phyloP scores from a whole-genome alignment of 164 flowering plant genomes.

The Stephania japonica region DNA sequence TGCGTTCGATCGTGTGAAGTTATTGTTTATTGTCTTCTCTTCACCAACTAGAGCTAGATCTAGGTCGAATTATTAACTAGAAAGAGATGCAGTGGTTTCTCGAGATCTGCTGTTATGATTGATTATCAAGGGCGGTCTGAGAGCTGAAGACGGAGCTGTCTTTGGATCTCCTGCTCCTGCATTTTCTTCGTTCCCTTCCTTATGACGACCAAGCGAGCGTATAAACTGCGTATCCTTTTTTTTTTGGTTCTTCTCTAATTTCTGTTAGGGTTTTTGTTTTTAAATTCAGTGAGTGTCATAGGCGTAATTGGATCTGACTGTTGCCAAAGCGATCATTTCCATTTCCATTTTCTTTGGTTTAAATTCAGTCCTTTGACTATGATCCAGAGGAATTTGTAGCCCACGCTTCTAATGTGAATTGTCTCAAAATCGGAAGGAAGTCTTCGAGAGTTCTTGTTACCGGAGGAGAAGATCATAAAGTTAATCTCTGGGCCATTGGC shows the following conservation, averaged over 20 bases:
- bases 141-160: constrained; percentile 5
- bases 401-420: constrained; percentile 81
- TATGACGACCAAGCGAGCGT: constrained; percentile 79
- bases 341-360: not conserved
- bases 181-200: not conserved
- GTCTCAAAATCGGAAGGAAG: constrained; percentile 90
- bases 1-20: not conserved
- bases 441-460: constrained; percentile 91
- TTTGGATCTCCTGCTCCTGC: not conserved
- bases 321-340: not conserved
- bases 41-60: not conserved
- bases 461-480: constrained; percentile 98
- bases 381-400: constrained; percentile 94
- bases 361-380: constrained; percentile 24
- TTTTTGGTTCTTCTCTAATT: no score
- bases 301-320: constrained; percentile 10
- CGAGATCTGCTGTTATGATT: constrained; percentile 14
- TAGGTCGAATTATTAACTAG: not conserved
- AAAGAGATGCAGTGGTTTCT: constrained; percentile 10
- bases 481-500: constrained; percentile 97
- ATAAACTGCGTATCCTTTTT: constrained; percentile 82
- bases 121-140: constrained; percentile 3
- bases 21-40: not conserved
- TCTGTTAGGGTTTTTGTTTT: constrained; percentile 3
- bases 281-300: not conserved